Percentiles rank a stretch among this genome's conserved stretches.
phyloP scores from a whole-genome alignment of 2,329 filamentous ascomycete species.

The Paecilomyces sp. region DNA sequence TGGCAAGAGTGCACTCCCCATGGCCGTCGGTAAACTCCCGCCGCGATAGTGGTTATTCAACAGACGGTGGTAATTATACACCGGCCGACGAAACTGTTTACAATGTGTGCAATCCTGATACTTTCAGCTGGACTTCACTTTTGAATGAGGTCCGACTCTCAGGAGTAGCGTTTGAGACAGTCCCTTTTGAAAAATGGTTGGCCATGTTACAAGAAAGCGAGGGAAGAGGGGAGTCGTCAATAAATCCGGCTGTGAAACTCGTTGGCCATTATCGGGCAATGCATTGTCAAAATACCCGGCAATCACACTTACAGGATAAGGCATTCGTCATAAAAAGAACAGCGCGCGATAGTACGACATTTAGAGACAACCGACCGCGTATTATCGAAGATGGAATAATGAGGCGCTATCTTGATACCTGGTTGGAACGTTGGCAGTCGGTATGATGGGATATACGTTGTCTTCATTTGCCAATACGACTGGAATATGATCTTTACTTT shows the following conservation, averaged over 20 bases:
- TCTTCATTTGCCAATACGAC: too few relatives aligned
- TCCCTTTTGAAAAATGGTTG: slow-evolving; percentile 28
- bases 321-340: slow-evolving; percentile 19
- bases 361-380: slow-evolving; percentile 17
- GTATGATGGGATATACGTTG: not conserved
- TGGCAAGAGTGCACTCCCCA: not conserved
- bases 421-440: slow-evolving; percentile 18
- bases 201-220: slow-evolving; percentile 21
- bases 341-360: slow-evolving; percentile 20
- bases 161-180: slow-evolving; percentile 28
- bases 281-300: slow-evolving; percentile 11
- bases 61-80: not conserved
- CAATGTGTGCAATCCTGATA: slow-evolving; percentile 21
- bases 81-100: slow-evolving; percentile 18
- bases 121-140: slow-evolving; percentile 28
- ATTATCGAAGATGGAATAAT: slow-evolving; percentile 26
- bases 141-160: slow-evolving; percentile 19
- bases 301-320: slow-evolving; percentile 1
- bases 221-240: slow-evolving; percentile 15
- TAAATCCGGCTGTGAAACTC: slow-evolving; percentile 27
- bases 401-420: slow-evolving; percentile 20
- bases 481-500: too few relatives aligned
- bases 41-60: not conserved
- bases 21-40: not conserved
- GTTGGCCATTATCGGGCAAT: slow-evolving; percentile 21